Conservation (phyloP, 2,329 filamentous ascomycete genomes). For the Stenocarpella maydis region DNA sequence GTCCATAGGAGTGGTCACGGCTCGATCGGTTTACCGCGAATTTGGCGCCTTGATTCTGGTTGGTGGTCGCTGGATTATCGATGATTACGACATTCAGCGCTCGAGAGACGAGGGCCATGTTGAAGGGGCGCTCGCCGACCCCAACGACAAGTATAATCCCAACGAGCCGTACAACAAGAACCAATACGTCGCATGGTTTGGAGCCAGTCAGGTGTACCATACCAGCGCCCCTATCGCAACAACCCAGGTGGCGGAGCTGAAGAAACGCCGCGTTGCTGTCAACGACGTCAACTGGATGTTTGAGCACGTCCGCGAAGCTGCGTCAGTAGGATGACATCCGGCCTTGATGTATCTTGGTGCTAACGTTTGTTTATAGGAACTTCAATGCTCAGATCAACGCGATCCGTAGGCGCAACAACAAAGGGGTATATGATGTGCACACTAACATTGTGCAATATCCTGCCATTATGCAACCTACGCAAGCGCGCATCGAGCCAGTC, state of each 20-base stretch:
- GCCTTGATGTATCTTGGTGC: slow-evolving; percentile 12
- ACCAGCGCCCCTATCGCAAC: slow-evolving; percentile 81
- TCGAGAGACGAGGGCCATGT: slow-evolving; percentile 79
- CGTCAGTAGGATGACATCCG: slow-evolving; percentile 62
- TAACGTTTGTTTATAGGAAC: slow-evolving; percentile 60
- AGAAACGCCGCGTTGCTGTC: slow-evolving; percentile 85
- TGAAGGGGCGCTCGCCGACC: slow-evolving; percentile 91
- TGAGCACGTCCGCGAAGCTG: slow-evolving; percentile 90
- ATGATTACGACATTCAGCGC: slow-evolving; percentile 87
- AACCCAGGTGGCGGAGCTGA: slow-evolving; percentile 72
- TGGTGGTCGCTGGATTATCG: slow-evolving; percentile 82
- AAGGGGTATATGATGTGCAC: slow-evolving; percentile 90
- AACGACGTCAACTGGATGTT: slow-evolving; percentile 97
- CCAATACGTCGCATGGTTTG: slow-evolving; percentile 98
- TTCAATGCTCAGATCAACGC: slow-evolving; percentile 82
- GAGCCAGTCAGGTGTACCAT: slow-evolving; percentile 95
- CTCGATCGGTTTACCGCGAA: slow-evolving; percentile 94
- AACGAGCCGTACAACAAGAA: slow-evolving; percentile 97
- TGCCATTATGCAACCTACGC: slow-evolving; percentile 86
- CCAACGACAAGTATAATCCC: slow-evolving; percentile 79
- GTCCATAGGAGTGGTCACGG: slow-evolving; percentile 95
- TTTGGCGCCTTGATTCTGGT: slow-evolving; percentile 96
- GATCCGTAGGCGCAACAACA: slow-evolving; percentile 72
- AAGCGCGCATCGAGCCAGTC: slow-evolving; percentile 82
- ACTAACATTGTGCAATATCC: slow-evolving; percentile 93